Evolutionary conservation across 331 rosid genomes (phyloP).

Genomic region (Telfairia occidentalis): DNA sequence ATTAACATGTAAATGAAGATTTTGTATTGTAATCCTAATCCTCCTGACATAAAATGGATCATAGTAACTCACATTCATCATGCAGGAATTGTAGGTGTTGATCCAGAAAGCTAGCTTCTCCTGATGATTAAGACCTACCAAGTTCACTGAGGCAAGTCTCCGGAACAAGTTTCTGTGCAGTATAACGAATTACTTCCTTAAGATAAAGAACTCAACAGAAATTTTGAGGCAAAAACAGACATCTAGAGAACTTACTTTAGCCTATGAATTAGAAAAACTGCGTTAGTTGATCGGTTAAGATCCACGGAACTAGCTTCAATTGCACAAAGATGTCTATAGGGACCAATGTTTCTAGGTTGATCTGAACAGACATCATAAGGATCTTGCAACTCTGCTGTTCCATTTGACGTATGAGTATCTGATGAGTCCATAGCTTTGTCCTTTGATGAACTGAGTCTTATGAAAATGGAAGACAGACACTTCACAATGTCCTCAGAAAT

Average conservation of each 20-base stretch:
- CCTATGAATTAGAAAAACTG: constrained; percentile 53
- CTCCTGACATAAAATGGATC: neutral
- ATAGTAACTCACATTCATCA: constrained; percentile 50
- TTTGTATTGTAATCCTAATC: neutral
- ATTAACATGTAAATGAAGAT: neutral
- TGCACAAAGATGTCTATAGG: constrained; percentile 46
- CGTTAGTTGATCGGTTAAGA: constrained; percentile 44
- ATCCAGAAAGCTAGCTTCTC: constrained; percentile 98
- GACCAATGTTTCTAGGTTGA: constrained; percentile 45
- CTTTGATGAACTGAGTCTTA: constrained; percentile 43
- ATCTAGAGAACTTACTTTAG: constrained; percentile 47
- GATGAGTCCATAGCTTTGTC: constrained; percentile 34
- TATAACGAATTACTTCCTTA: neutral
- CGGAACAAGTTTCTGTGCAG: constrained; percentile 55
- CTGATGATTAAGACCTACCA: constrained; percentile 79
- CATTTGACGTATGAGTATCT: constrained; percentile 16
- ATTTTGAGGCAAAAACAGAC: constrained; percentile 8
- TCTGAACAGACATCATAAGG: constrained; percentile 57
- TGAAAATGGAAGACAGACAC: constrained; percentile 55
- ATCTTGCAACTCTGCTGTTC: constrained; percentile 32
- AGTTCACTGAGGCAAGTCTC: constrained; percentile 61
- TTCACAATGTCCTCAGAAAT: constrained; percentile 64
- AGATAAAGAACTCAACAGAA: neutral
- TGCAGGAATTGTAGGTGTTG: constrained; percentile 80
- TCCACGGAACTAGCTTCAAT: constrained; percentile 54